phyloP scores from a whole-genome alignment of 306 rosid genomes.

The Glycine tomentella region DNA sequence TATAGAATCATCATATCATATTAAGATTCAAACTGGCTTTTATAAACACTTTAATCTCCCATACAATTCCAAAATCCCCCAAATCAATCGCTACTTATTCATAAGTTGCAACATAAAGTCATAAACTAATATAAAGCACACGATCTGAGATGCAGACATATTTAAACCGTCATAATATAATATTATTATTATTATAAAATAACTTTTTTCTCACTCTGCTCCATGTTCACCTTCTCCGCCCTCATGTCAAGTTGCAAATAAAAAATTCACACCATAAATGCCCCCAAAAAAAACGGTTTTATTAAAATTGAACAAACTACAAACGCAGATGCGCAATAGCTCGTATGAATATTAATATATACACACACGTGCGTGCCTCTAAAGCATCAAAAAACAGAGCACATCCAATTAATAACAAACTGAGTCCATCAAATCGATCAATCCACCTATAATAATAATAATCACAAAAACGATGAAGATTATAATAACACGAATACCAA shows the following conservation, averaged over 20 bases:
- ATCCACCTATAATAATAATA: not conserved
- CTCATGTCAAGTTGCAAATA: constrained; percentile 39
- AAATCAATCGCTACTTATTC: not conserved
- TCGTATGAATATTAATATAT: not conserved
- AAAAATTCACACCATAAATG: constrained; percentile 1
- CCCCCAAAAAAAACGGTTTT: not conserved
- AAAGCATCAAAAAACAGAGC: constrained; percentile 24
- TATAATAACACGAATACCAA: not conserved
- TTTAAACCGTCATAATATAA: not conserved
- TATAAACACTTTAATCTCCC: not conserved
- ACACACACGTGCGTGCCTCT: not conserved
- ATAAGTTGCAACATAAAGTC: not conserved
- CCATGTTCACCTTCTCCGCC: not conserved
- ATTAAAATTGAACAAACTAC: constrained; percentile 30
- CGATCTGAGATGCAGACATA: not conserved
- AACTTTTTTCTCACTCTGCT: not conserved
- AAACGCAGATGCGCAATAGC: not conserved
- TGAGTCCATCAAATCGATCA: not conserved
- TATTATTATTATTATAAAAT: not conserved
- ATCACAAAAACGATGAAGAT: not conserved
- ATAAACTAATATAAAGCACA: constrained; percentile 31
- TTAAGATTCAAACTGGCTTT: not conserved
- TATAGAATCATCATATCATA: not conserved
- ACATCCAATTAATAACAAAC: not conserved
- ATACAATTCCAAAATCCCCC: too few species aligned